phyloP scores from a whole-genome alignment of 2,329 filamentous ascomycete species.

The Colletotrichum tamarilloi region DNA sequence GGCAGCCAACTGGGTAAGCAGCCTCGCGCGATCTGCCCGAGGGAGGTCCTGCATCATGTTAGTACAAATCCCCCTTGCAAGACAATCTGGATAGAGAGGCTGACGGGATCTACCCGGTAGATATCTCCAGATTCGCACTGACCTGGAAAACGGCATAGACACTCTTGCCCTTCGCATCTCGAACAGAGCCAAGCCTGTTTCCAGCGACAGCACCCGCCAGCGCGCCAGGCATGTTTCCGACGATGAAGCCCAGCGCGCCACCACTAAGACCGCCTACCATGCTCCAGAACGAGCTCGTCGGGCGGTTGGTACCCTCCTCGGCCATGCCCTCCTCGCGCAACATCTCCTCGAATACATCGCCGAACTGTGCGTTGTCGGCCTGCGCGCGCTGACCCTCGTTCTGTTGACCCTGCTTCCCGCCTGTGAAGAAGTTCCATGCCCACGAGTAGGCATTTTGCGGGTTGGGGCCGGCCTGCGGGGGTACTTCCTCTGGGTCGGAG shows the following conservation, averaged over 20 bases:
- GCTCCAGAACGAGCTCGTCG: constrained; percentile 85
- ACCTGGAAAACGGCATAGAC: constrained; percentile 89
- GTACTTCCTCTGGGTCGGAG: constrained; percentile 40
- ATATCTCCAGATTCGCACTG: constrained; percentile 40
- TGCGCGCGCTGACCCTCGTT: constrained; percentile 56
- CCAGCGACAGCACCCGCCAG: constrained; percentile 92
- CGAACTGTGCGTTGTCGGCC: constrained; percentile 84
- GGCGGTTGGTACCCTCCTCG: constrained; percentile 69
- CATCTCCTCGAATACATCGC: constrained; percentile 91
- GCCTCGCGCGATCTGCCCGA: constrained; percentile 80
- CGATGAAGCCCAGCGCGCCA: constrained; percentile 91
- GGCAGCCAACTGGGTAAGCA: constrained; percentile 85
- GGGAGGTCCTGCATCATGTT: constrained; percentile 74
- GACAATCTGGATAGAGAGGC: constrained; percentile 7
- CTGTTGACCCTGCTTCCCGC: constrained; percentile 50
- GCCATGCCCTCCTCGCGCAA: constrained; percentile 86
- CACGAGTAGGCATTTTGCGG: constrained; percentile 74
- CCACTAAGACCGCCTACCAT: constrained; percentile 88
- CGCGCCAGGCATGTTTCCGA: constrained; percentile 90
- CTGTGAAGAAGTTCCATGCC: constrained; percentile 74
- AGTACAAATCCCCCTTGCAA: neutral
- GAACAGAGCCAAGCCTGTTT: constrained; percentile 88
- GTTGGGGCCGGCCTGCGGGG: constrained; percentile 42
- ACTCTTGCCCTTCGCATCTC: constrained; percentile 93
- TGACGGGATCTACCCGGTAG: constrained; percentile 22